Base-by-base conservation (phyloP, 2,329 filamentous ascomycete genomes). In the Sporothrix globosa region DNA sequence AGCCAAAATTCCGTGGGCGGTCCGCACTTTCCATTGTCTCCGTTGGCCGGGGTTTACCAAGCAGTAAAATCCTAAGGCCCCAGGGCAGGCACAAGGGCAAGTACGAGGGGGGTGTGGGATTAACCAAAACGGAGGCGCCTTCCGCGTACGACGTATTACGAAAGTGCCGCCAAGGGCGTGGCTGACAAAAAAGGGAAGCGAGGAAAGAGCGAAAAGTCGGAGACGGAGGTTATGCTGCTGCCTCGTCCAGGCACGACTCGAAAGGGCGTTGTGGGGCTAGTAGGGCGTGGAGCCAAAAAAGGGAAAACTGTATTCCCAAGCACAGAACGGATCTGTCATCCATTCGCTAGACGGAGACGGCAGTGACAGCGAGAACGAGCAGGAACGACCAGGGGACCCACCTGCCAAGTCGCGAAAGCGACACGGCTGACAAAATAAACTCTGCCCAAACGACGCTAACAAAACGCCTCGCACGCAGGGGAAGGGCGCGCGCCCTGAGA, bases 11-110 rank as follows among this genome's bases (percentile, higher is more conserved):
- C 58, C 21, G 53, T 30, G 39, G 39, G 34, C 34, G 34, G 34
- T 9, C 58, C 39, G 58, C 58, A 21, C 58, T 44, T 61, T 11
- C 56, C 24, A 56, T 48, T 65, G 50, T 70, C 69, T 71, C 69
- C 56, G 69, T 69, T 67, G 53, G 66, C 70, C 70, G 70, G 70
- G 70, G 58, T 71, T 71, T 71, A 71, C 70, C 50, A 69, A 69
- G 65, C 65, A 68, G 54, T 56, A 70, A 53, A 30, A 48, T 34
- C 65, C 65, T 52, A 63, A 63, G 56, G 69, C 53, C 69, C 53
- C 34, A 19, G 19, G 50, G 10, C 19, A 53, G 46, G 39, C 19
- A 48, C 41, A 21, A 44, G 41, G 41, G 41, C 41, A n/a, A 21
- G 27, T n/a, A 54, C 9, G 52, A 11, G 44, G 19, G 48, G 67